Evolutionary conservation across 495 filamentous ascomycete species (phyloP).

Genomic region (Aspergillus cristatus): DNA sequence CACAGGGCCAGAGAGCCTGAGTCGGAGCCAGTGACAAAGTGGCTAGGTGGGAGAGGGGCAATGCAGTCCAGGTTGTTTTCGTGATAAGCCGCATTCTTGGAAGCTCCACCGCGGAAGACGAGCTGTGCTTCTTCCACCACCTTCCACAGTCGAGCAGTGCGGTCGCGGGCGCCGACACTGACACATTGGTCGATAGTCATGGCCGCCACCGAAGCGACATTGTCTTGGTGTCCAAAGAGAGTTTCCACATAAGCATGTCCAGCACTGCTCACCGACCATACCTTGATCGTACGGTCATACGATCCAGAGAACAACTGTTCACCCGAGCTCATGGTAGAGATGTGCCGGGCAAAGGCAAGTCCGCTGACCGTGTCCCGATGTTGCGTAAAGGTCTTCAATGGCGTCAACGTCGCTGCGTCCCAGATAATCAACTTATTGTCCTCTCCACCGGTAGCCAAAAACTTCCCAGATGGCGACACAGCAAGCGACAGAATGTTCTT

Average conservation of each 20-base stretch:
- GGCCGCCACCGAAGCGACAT: constrained; percentile 72
- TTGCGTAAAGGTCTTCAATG: constrained; percentile 76
- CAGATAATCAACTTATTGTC: constrained; percentile 80
- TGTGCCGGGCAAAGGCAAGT: constrained; percentile 76
- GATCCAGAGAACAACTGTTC: constrained; percentile 87
- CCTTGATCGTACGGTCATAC: constrained; percentile 81
- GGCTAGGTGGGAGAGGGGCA: constrained; percentile 77
- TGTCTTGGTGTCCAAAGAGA: constrained; percentile 90
- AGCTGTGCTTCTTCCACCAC: constrained; percentile 91
- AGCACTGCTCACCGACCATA: constrained; percentile 59
- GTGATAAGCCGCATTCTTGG: constrained; percentile 42
- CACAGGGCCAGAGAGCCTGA: constrained; percentile 82
- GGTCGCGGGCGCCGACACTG: constrained; percentile 80
- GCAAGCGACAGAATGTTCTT: constrained; percentile 71
- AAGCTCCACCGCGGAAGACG: constrained; percentile 79
- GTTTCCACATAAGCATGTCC: constrained; percentile 82
- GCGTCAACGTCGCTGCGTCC: constrained; percentile 67
- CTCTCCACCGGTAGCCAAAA: constrained; percentile 77
- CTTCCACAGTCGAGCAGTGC: constrained; percentile 94
- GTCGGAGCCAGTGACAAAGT: constrained; percentile 89
- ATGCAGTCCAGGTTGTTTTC: constrained; percentile 88
- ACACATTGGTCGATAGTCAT: constrained; percentile 81
- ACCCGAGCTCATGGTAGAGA: constrained; percentile 42
- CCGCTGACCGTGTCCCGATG: constrained; percentile 82
- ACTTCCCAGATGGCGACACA: constrained; percentile 81